Percentiles rank a stretch among this genome's conserved stretches.
Conservation (phyloP, 768 basidiomycete species). For the Daedaleopsis sinensis region DNA sequence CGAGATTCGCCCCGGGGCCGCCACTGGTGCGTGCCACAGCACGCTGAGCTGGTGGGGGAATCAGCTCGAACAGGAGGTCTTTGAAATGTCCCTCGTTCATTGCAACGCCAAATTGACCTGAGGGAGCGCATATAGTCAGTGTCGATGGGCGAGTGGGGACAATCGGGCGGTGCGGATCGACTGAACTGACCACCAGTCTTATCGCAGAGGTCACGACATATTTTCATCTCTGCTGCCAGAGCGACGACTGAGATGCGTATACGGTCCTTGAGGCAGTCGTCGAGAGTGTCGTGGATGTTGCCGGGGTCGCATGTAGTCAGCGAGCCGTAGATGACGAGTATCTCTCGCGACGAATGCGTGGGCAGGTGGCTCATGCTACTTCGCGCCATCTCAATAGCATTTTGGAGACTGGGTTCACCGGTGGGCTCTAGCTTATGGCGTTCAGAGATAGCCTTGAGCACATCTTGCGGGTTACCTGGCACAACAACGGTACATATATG, state of each 20-base stretch:
- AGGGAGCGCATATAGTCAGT: slow-evolving; percentile 1
- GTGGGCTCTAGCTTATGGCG: slow-evolving; percentile 86
- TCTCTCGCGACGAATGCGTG: slow-evolving; percentile 94
- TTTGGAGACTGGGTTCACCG: slow-evolving; percentile 96
- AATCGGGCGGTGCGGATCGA: background rate
- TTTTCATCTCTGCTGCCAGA: slow-evolving; percentile 97
- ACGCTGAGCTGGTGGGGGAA: slow-evolving; percentile 90
- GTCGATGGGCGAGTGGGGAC: background rate
- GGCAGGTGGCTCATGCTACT: slow-evolving; percentile 98
- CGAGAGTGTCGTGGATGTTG: slow-evolving; percentile 93
- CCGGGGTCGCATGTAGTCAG: slow-evolving; percentile 97
- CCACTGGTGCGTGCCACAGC: slow-evolving; percentile 47
- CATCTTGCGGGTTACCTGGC: slow-evolving; percentile 93
- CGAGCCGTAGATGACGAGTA: slow-evolving; percentile 91
- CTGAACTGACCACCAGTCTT: slow-evolving; percentile 80
- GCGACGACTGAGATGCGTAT: slow-evolving; percentile 94
- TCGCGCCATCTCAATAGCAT: slow-evolving; percentile 95
- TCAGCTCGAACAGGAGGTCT: slow-evolving; percentile 92
- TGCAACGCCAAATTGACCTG: slow-evolving; percentile 94
- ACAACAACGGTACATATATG: background rate
- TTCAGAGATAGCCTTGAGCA: slow-evolving; percentile 83
- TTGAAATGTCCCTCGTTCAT: slow-evolving; percentile 98
- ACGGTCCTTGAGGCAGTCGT: slow-evolving; percentile 78
- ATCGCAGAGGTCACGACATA: slow-evolving; percentile 89
- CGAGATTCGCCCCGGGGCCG: slow-evolving; percentile 53